Base-by-base conservation (phyloP, 306 rosid species). In the Macrotyloma uniflorum region DNA sequence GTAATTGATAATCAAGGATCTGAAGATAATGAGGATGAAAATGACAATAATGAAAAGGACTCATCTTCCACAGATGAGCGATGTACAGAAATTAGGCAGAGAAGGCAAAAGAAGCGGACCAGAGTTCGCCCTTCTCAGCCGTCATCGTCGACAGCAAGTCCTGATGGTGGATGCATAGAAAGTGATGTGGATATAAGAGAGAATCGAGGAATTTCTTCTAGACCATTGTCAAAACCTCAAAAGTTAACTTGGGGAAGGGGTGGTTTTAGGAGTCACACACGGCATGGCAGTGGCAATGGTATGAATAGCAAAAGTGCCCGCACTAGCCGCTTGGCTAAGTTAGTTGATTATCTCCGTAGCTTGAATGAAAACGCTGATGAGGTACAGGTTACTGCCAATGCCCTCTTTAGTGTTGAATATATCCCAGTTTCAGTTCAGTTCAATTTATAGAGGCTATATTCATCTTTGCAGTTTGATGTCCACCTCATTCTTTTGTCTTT, bases 161-260 rank as follows among this genome's bases (percentile, higher is more conserved):
- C 89, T 65, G 92, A 89, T 62, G 87, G 87, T 57, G 96, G 89
- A 81, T 76, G 83, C 71, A 61, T 73, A 30, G 98, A 94, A 70
- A 89, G 93, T 86, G 94, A 90, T 75, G 22, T 80, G 19, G 97
- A 93, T 78, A 73, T 74, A 77, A 86, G 88, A 85, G 96, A 90
- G 67, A 87, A 63, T 72, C 85, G 76, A 28, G 92, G 93, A 81
- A 82, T 83, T 72, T 85, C 67, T 30, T 61, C 93, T 65, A 90
- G 97, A 73, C 87, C 76, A 61, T 81, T 83, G 71, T 71, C 89
- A 83, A 93, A 86, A 83, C 86, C 94, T 67, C 90, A 87, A 77
- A 90, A 85, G 76, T 92, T 90, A 80, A 90, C 94, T 40, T 94
- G 98, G 98, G 98, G 98, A 59, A 76, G 96, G 71, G 98, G 96